Conservation (phyloP, 2,329 filamentous ascomycete genomes). For the Saccharata proteae region DNA sequence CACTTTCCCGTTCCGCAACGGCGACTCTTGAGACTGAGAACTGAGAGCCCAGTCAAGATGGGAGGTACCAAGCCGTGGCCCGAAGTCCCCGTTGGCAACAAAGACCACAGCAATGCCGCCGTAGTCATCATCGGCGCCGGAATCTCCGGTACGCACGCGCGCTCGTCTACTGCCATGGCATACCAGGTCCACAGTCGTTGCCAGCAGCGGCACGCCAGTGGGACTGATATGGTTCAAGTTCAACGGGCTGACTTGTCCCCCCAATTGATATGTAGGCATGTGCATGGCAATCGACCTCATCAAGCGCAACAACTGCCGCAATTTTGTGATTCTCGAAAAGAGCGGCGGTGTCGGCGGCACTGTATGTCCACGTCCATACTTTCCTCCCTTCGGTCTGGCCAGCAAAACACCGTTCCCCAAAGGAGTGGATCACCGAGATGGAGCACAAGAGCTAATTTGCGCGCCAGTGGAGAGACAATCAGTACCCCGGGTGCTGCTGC, state of each 20-base stretch:
- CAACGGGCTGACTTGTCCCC: constrained; percentile 10
- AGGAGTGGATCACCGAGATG: too few species aligned
- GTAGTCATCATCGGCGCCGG: constrained; percentile 48
- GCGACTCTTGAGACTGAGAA: background rate
- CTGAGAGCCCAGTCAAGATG: too few species aligned
- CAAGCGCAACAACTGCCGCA: constrained; percentile 37
- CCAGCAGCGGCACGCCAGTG: too few species aligned
- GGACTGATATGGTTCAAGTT: too few species aligned
- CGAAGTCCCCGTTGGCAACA: constrained; percentile 34
- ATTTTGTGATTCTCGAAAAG: constrained; percentile 47
- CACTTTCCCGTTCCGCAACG: too few species aligned
- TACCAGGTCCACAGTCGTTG: too few species aligned
- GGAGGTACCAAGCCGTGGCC: constrained; percentile 32
- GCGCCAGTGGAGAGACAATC: constrained; percentile 33
- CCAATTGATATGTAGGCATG: constrained; percentile 34
- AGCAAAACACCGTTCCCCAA: too few species aligned
- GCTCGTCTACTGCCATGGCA: too few species aligned
- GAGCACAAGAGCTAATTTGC: background rate
- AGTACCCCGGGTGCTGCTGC: constrained; percentile 45
- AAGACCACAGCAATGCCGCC: constrained; percentile 38
- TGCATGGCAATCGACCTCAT: constrained; percentile 47
- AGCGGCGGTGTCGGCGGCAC: constrained; percentile 41
- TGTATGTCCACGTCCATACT: too few species aligned
- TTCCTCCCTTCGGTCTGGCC: too few species aligned
- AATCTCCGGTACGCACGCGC: constrained; percentile 32